These are phyloP conservation scores for Dichotomocladium elegans DNA, from an alignment of 371 early-diverging fungal genomes.

Conservation along the genomic window DNA sequence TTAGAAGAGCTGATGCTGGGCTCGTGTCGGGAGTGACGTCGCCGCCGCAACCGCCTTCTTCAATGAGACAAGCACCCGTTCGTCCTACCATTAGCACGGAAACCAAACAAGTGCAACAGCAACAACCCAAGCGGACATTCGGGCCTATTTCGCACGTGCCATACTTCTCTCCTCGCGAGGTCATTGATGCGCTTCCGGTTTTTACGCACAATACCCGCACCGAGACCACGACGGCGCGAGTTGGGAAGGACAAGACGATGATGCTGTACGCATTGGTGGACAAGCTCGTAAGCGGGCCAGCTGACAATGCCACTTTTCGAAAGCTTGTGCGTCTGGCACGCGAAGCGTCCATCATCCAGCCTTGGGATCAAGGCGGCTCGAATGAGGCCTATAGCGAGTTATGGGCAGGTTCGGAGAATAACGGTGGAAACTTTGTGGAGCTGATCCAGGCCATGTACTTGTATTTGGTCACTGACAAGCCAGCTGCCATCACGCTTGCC, in stretches of 20 bases:
- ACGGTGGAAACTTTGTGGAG: constrained; percentile 48
- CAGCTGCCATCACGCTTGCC: background rate
- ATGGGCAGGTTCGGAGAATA: constrained; percentile 35
- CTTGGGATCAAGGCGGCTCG: constrained; percentile 43
- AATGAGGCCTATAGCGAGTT: constrained; percentile 34
- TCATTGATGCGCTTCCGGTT: constrained; percentile 2
- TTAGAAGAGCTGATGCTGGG: background rate
- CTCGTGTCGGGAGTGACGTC: background rate
- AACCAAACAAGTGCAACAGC: background rate
- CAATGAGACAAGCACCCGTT: background rate
- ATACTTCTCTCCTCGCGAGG: constrained; percentile 11
- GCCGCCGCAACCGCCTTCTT: background rate
- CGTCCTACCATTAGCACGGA: background rate
- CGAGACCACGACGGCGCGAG: constrained; percentile 2
- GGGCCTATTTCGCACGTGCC: constrained; percentile 4
- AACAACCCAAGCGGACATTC: background rate
- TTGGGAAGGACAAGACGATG: constrained; percentile 24
- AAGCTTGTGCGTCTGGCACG: constrained; percentile 34
- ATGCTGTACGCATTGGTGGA: constrained; percentile 30
- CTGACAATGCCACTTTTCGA: constrained; percentile 21
- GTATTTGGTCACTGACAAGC: constrained; percentile 9
- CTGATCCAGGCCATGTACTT: constrained; percentile 22
- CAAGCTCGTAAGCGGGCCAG: constrained; percentile 22
- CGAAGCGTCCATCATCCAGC: constrained; percentile 34
- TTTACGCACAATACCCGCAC: constrained; percentile 16